These are phyloP conservation scores for Claviceps fusiformis DNA, from an alignment of 2,329 filamentous ascomycete genomes.

Conservation along the genomic window DNA sequence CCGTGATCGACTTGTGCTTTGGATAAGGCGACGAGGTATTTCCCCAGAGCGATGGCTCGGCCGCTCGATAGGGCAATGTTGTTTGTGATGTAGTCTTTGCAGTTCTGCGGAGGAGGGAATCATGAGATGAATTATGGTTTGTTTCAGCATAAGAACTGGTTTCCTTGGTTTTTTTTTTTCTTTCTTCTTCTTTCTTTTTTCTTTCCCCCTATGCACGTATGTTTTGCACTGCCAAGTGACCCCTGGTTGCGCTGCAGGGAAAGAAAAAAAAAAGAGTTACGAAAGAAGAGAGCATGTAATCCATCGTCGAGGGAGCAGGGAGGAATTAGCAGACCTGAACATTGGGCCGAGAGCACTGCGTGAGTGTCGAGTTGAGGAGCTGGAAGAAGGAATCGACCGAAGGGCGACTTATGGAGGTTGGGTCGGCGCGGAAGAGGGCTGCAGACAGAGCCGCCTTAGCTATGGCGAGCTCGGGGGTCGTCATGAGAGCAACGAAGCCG, in stretches of 20 bases:
- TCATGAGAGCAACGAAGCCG: slow-evolving; percentile 30
- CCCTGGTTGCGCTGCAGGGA: background rate
- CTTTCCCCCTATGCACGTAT: background rate
- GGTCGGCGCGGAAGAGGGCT: slow-evolving; percentile 60
- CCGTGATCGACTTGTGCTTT: slow-evolving; percentile 24
- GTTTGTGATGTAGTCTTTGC: slow-evolving; percentile 72
- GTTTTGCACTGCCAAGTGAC: background rate
- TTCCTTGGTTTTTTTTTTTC: background rate
- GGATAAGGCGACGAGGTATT: slow-evolving; percentile 60
- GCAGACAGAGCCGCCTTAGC: slow-evolving; percentile 68
- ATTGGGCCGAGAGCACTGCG: slow-evolving; percentile 64
- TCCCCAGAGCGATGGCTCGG: slow-evolving; percentile 55
- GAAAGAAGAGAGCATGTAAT: background rate
- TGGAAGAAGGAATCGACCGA: slow-evolving; percentile 57
- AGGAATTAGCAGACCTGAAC: slow-evolving; percentile 62
- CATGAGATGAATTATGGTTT: background rate
- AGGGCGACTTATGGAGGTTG: slow-evolving; percentile 52
- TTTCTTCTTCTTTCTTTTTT: background rate
- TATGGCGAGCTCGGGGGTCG: slow-evolving; percentile 59
- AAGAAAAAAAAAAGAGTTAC: background rate
- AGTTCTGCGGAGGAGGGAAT: slow-evolving; percentile 42
- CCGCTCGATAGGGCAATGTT: slow-evolving; percentile 55
- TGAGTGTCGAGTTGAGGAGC: slow-evolving; percentile 49
- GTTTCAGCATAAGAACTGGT: slow-evolving; percentile 7
- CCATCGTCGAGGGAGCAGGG: background rate